Base-by-base conservation (phyloP, 805 yeast genomes). In the Ogataea paradorogensis region DNA sequence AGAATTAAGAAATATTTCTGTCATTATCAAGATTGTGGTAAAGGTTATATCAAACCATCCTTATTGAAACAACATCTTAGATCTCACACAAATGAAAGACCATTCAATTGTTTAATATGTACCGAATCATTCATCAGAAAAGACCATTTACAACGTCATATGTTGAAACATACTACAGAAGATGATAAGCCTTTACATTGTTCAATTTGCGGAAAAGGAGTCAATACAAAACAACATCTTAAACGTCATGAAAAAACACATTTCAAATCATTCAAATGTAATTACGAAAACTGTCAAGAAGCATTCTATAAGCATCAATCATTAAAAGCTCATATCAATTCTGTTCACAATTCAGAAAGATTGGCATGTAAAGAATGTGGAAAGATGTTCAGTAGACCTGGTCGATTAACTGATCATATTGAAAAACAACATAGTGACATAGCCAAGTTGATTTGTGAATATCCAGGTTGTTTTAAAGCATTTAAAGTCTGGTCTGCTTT, bases 221-320 rank as follows among this genome's bases (percentile, higher is more conserved):
- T 85, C 36, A 82, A 80, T 37, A 74, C 95, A 0, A 60, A 59
- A 36, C 98, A 93, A 63, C 97, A 90, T 55, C 67, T 88, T 41
- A 76, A 73, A 46, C 72, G 96, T 38, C 99, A 93, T 59, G 88
- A 82, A 62, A 72, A 76, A 27, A 83, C 95, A 2, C 98, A 93
- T 58, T 78, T 79, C 4, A 71, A 73, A 47, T 75, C 87, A 1
- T 82, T 80, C 52, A 45, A 48, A 16, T 88, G 96, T 59, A 52
- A 72, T 2, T 66, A 72, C 48, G 81, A 72, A 16, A 76, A 69
- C 2, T 93, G 99, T 55, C 47, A 51, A 0, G 86, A 79, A 49
- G 59, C 79, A 0, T 91, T 88, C 53, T 75, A 80, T 54, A 84
- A 83, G 50, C 87, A 83, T 59, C 86, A 84, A 43, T 80, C 86